Base-by-base conservation (phyloP, 768 basidiomycete species). In the Lyophyllum shimeji region DNA sequence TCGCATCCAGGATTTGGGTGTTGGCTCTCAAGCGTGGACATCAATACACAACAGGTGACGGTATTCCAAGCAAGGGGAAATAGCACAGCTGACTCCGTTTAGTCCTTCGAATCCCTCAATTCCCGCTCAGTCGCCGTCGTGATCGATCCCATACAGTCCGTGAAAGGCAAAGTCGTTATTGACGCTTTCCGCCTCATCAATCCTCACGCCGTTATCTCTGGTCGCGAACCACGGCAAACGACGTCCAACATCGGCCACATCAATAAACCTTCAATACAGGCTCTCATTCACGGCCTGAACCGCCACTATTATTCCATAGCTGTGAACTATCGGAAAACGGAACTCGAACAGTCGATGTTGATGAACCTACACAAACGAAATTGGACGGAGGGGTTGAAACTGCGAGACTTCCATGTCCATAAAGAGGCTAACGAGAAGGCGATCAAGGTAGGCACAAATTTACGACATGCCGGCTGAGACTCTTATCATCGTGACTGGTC, bases 1-100 rank as follows among this genome's bases (percentile, higher is more conserved):
- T 98, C 97, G 37, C 97, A 99, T 78, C 97, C 97, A 53, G 97
- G 97, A 34, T 99, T 98, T 73, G 97, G 97, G 4, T 99, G 97
- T 71, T 99, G 97, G 97, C 78, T 99, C 39, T 98, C 95, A 45
- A 95, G 93, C 64, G 96, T 98, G 20, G 97, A 99, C 75, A 95
- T 98, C 68, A 97, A 98, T 74, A 99, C 97, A 3, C 97, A 99
- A 67, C 97, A 98, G 78, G 95, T 89, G 52, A 57, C 76, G 67
- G 31, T 24, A 24, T 45, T 57, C 21, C 29, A 29, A 11, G 24
- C 24, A 23, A 34, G 31, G 44, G 17, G 27, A 40, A 27, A 27
- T 8, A 25, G 3, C 43, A 18, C n/a, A 37, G 44, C 46, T 69
- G 54, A 69, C 57, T 11, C 40, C 46, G 42, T 52, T 34, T 60